phyloP scores from a whole-genome alignment of 768 basidiomycete genomes.

The Collybia sordida region DNA sequence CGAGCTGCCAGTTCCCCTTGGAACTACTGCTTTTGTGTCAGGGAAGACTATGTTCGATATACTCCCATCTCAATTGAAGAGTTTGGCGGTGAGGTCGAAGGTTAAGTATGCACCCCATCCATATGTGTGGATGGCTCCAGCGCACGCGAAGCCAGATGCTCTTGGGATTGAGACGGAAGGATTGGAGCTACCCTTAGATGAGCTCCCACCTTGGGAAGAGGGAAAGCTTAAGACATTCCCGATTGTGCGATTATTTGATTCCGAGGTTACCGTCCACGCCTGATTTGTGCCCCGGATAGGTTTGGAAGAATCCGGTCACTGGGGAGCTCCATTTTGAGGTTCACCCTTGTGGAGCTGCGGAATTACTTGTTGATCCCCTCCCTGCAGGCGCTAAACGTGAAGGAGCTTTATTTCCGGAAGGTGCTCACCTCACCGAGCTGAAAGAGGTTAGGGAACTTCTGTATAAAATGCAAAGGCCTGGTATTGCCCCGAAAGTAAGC shows the following conservation, averaged over 20 bases:
- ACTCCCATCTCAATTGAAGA: conserved; percentile 69
- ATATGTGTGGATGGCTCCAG: conserved; percentile 88
- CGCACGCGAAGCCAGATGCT: conserved; percentile 73
- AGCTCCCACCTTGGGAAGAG: conserved; percentile 85
- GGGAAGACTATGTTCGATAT: conserved; percentile 86
- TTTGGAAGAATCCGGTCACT: conserved; percentile 93
- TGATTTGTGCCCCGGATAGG: conserved; percentile 32
- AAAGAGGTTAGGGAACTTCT: conserved; percentile 69
- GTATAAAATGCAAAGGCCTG: conserved; percentile 88
- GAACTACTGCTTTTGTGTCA: conserved; percentile 82
- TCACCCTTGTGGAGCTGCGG: conserved; percentile 74
- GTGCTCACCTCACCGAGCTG: conserved; percentile 73
- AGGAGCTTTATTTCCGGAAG: conserved; percentile 80
- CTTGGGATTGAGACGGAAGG: conserved; percentile 82
- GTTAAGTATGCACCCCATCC: conserved; percentile 85
- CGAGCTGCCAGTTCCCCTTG: conserved; percentile 77
- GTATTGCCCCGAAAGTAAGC: conserved; percentile 74
- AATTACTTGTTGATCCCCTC: conserved; percentile 73
- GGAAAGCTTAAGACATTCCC: conserved; percentile 72
- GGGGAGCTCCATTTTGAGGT: conserved; percentile 85
- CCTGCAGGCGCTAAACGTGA: conserved; percentile 57
- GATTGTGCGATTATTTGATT: conserved; percentile 33
- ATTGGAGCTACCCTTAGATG: conserved; percentile 59
- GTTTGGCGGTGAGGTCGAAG: conserved; percentile 71
- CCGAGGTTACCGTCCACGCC: conserved; percentile 21